A percentile compares a stretch with the other conserved stretches of the same genome.
Conservation (phyloP, 139 green algal species). For the Coelastrella sp. region DNA sequence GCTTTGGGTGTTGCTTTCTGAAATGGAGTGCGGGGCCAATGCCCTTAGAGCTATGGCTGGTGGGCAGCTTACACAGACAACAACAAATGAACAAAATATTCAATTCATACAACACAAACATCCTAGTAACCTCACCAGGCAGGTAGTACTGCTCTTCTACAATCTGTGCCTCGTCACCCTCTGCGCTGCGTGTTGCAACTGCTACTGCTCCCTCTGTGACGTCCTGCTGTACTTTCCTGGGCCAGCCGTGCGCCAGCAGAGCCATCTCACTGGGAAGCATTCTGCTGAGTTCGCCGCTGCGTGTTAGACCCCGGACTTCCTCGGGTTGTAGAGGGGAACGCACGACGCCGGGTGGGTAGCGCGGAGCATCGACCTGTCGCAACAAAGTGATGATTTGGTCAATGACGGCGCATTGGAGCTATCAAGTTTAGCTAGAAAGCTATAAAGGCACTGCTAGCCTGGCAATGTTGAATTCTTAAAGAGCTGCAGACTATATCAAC, state of each 20-base stretch:
- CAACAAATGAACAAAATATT: no score
- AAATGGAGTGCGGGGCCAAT: no score
- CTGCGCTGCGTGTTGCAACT: background rate
- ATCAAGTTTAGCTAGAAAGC: no score
- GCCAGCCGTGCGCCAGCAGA: conserved; percentile 88
- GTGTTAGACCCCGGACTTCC: conserved; percentile 82
- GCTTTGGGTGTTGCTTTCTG: no score
- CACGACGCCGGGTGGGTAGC: conserved; percentile 79
- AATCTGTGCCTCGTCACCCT: conserved; percentile 34
- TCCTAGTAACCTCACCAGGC: conserved; percentile 48
- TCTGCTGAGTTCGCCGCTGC: conserved; percentile 83
- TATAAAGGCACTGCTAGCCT: no score
- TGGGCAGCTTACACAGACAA: no score
- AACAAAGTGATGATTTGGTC: background rate
- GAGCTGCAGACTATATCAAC: no score
- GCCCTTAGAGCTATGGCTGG: no score
- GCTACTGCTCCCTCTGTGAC: background rate
- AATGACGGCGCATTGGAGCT: no score
- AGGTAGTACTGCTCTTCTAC: conserved; percentile 71
- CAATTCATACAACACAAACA: no score
- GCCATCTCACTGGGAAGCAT: conserved; percentile 92
- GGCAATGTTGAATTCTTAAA: no score
- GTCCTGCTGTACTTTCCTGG: conserved; percentile 51
- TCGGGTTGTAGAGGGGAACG: conserved; percentile 85
- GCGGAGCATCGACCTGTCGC: background rate